Evolutionary conservation across 345 rosid species (phyloP), one percentile per base, ranked within the genome.

Genomic region (Pistacia integerrima): DNA sequence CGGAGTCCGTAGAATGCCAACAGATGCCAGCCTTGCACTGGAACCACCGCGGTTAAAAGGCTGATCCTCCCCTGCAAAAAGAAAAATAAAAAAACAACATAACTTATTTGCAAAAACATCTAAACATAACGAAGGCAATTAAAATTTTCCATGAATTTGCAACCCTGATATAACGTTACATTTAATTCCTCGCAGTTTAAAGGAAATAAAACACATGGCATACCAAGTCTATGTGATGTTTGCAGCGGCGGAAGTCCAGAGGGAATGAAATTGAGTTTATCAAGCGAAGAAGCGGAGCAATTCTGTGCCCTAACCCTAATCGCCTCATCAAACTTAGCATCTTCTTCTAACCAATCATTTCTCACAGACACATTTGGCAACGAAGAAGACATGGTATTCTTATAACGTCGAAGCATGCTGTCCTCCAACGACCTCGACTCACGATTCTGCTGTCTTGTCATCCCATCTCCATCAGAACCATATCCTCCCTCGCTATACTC

Each of bases 201-300:
- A 57, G 3, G 3, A n/a, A 35, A 49, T n/a, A 44, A 6, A 30
- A 44, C 17, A 11, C 28, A 67, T 2, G 22, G 55, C 5, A 17
- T 64, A 85, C 80, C 84, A 52, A 75, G 81, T 70, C 81, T 68
- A 51, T 69, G 41, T 52, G 75, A 70, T 0, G 75, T 80, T 64
- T 74, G 87, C 36, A 88, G 81, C 62, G 91, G 81, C 49, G 82
- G 86, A 59, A 88, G 84, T 6, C 89, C 91, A 0, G 74, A 33
- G 17, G 89, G 87, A 65, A 85, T 76, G 66, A 63, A 66, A 74
- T 77, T 76, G 68, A 85, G 82, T 48, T 74, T 82, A 54, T 87
- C 84, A 35, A 79, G 68, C 20, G 80, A 79, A 2, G 78, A 76
- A 16, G 83, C 76, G 8, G 81, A 65, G 56, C 78, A 82, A 30